phyloP scores from a whole-genome alignment of 2,329 filamentous ascomycete species.

The Colletotrichum paranaense region DNA sequence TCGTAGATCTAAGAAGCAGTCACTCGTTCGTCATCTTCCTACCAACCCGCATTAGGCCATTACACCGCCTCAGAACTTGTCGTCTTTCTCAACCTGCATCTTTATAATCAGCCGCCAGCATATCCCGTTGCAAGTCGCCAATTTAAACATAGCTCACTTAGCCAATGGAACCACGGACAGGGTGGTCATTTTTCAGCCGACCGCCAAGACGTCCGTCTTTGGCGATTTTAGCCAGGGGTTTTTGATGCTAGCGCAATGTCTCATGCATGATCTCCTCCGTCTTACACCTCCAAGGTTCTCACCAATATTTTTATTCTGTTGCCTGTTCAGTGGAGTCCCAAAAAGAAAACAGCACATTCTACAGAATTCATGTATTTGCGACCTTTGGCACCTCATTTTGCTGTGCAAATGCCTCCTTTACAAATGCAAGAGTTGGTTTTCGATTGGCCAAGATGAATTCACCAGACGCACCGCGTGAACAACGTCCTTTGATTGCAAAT shows the following conservation, averaged over 20 bases:
- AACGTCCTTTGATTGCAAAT: background rate
- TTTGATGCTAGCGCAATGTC: background rate
- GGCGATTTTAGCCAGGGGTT: background rate
- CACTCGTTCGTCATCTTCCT: no score
- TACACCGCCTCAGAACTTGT: no score
- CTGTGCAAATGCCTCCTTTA: background rate
- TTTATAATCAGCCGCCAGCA: background rate
- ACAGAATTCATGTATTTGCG: no score
- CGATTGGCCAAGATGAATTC: background rate
- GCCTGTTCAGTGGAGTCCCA: background rate
- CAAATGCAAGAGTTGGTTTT: background rate
- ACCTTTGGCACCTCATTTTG: no score
- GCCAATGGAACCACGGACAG: background rate
- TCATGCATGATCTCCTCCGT: background rate
- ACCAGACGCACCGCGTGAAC: background rate
- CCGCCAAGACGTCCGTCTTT: background rate
- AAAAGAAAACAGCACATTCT: no score
- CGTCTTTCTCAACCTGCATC: fast-evolving
- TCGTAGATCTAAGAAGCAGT: no score
- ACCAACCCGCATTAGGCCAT: no score
- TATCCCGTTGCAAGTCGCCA: background rate
- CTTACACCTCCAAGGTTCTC: background rate
- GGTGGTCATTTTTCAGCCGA: background rate
- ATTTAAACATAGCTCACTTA: background rate
- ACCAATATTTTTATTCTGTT: background rate